Percentiles rank a stretch among this genome's conserved stretches.
Conservation (phyloP, 768 basidiomycete genomes). For the Russula dissimulans region DNA sequence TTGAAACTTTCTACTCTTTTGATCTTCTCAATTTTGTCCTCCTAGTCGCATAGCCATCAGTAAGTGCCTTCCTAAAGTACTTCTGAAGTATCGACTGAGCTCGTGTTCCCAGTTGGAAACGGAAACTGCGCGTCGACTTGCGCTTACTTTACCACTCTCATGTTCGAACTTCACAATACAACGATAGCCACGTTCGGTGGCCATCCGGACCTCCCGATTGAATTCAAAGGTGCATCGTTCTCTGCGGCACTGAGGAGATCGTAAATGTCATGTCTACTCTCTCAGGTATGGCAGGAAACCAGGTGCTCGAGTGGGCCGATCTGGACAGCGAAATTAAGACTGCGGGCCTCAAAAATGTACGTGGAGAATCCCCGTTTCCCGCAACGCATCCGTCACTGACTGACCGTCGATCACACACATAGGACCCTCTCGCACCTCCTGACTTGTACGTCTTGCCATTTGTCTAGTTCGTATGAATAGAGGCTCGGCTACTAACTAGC, state of each 20-base stretch:
- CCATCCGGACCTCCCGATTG: slow-evolving; percentile 35
- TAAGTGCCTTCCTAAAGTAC: not conserved
- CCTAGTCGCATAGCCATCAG: slow-evolving; percentile 14
- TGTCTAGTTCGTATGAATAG: not conserved
- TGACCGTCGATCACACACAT: not conserved
- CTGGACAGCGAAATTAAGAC: slow-evolving; percentile 13
- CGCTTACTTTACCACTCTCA: slow-evolving; percentile 45
- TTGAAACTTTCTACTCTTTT: not conserved
- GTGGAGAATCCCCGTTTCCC: not conserved
- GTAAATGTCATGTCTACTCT: not conserved
- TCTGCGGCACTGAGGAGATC: not conserved
- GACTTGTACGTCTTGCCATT: not conserved
- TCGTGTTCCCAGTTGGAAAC: slow-evolving; percentile 7
- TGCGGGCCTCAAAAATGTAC: slow-evolving; percentile 25
- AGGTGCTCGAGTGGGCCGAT: not conserved
- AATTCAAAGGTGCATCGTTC: slow-evolving; percentile 34
- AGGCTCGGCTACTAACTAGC: not conserved
- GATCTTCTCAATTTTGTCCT: not conserved
- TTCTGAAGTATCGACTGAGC: not conserved
- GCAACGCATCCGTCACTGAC: not conserved
- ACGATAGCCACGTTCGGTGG: slow-evolving; percentile 46
- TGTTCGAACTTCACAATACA: slow-evolving; percentile 41
- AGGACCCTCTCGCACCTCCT: not conserved
- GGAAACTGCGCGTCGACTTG: slow-evolving; percentile 44
- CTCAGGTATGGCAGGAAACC: slow-evolving; percentile 13